phyloP scores from a whole-genome alignment of 2,329 filamentous ascomycete species.

The Cordyceps cicadae region DNA sequence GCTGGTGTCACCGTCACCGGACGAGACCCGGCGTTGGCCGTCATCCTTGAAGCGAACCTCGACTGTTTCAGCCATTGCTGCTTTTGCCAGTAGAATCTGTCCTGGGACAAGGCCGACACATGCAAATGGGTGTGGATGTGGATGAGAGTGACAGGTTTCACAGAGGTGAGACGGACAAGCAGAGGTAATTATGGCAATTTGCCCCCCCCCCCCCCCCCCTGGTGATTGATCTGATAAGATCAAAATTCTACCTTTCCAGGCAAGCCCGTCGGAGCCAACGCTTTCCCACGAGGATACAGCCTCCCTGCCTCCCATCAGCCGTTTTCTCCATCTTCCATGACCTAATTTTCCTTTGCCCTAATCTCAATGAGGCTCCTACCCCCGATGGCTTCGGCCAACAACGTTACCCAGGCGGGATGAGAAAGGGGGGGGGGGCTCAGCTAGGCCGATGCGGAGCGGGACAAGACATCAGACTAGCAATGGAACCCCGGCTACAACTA shows the following conservation, averaged over 20 bases:
- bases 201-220: not conserved
- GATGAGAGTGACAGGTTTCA: not conserved
- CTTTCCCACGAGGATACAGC: not conserved
- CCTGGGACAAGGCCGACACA: no score
- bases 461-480: not conserved
- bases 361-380: not conserved
- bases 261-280: not conserved
- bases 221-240: conserved; percentile 11
- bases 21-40: not conserved
- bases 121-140: not conserved
- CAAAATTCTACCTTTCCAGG: not conserved
- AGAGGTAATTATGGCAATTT: not conserved
- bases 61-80: conserved; percentile 2
- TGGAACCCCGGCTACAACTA: not conserved
- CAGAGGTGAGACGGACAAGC: not conserved
- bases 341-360: not conserved
- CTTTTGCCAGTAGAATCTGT: not conserved
- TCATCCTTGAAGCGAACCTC: conserved; percentile 6
- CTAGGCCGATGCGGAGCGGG: not conserved
- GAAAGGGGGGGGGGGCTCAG: no score
- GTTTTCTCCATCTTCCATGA: not conserved
- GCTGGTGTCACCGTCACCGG: not conserved
- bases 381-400: not conserved
- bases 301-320: not conserved
- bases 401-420: not conserved